A percentile compares a stretch with the other conserved stretches of the same genome.
Evolutionary conservation across 164 flowering plant species (phyloP).

Genomic region (Brasenia schreberi): DNA sequence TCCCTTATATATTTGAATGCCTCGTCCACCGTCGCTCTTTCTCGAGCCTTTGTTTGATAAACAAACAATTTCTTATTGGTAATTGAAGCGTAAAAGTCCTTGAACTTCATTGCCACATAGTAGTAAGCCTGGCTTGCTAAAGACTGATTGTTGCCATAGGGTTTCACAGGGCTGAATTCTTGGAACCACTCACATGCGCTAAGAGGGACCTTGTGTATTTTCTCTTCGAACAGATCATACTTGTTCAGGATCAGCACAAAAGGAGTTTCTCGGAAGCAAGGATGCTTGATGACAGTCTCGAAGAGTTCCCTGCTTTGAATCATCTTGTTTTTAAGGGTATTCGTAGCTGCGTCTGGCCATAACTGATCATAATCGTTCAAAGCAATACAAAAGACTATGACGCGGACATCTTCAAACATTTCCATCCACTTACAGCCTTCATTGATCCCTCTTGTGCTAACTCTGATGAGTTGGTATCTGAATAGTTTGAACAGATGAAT

Average conservation of each 20-base stretch:
- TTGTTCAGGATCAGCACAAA: conserved; percentile 81
- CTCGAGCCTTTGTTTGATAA: conserved; percentile 76
- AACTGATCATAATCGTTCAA: conserved; percentile 82
- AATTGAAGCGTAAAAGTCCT: conserved; percentile 74
- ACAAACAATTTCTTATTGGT: conserved; percentile 72
- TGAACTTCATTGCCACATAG: conserved; percentile 91
- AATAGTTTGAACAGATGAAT: not conserved
- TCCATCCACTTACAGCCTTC: conserved; percentile 98
- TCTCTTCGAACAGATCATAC: conserved; percentile 87
- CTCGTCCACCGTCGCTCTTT: conserved; percentile 67
- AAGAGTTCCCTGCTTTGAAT: conserved; percentile 79
- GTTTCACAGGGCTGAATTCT: conserved; percentile 70
- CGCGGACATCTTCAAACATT: conserved; percentile 98
- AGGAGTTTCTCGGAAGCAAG: conserved; percentile 84
- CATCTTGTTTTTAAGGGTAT: conserved; percentile 72
- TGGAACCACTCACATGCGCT: conserved; percentile 79
- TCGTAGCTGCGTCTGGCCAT: conserved; percentile 31
- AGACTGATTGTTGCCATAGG: conserved; percentile 54
- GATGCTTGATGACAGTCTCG: conserved; percentile 64
- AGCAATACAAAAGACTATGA: conserved; percentile 66
- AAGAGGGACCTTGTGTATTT: conserved; percentile 43
- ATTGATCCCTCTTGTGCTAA: conserved; percentile 84
- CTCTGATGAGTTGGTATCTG: conserved; percentile 83
- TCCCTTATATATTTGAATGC: conserved; percentile 85
- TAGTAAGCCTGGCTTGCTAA: conserved; percentile 86